phyloP scores from a whole-genome alignment of 192 early-diverging fungal species.

The Cetraspora pellucida region DNA sequence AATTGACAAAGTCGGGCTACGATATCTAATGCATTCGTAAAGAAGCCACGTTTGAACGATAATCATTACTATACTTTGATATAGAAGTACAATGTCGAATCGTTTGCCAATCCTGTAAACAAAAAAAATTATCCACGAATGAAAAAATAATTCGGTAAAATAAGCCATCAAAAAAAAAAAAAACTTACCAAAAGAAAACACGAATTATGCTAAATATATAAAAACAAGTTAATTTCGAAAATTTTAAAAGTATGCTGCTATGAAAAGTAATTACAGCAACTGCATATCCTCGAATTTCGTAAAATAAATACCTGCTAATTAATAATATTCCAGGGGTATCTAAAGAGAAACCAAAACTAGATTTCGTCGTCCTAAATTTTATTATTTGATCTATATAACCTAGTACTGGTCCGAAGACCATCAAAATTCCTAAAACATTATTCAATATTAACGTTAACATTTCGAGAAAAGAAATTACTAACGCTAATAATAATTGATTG shows the following conservation, averaged over 20 bases:
- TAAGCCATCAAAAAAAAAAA: neutral
- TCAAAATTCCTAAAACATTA: constrained; percentile 44
- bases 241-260: too few species aligned
- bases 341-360: constrained; percentile 58
- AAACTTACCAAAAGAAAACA: constrained; percentile 50
- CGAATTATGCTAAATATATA: constrained; percentile 41
- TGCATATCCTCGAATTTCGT: neutral
- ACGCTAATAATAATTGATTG: too few species aligned
- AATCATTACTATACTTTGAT: constrained; percentile 63
- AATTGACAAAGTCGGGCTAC: constrained; percentile 33
- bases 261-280: too few species aligned
- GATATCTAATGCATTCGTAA: constrained; percentile 50
- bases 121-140: neutral
- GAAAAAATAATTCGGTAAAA: neutral
- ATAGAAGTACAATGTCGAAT: constrained; percentile 57
- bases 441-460: too few species aligned
- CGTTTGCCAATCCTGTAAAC: constrained; percentile 44
- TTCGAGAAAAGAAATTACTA: too few species aligned
- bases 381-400: constrained; percentile 63
- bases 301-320: constrained; percentile 40
- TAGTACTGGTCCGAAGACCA: constrained; percentile 59
- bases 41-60: constrained; percentile 52
- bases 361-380: constrained; percentile 47
- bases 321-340: constrained; percentile 59
- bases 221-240: neutral